phyloP scores from a whole-genome alignment of 352 stramenopile species.

The Stramenopiles sp. region DNA sequence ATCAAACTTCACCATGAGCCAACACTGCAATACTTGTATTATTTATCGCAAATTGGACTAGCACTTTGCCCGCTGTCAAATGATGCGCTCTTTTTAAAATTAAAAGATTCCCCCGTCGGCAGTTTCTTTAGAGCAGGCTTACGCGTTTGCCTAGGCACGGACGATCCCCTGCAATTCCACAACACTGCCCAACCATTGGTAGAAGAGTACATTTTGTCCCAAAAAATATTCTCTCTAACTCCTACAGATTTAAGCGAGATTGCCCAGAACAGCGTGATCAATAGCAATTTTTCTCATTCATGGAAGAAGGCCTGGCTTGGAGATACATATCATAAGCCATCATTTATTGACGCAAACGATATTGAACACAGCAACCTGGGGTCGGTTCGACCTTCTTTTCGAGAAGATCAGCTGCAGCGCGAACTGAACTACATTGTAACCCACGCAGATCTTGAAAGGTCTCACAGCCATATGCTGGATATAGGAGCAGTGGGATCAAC shows the following conservation, averaged over 20 bases:
- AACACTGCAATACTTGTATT: conserved; percentile 94
- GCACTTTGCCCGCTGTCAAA: conserved; percentile 77
- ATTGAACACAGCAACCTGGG: neutral
- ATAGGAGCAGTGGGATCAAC: neutral
- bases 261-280: conserved; percentile 84
- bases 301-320: neutral
- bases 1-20: conserved; percentile 91
- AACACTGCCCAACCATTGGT: conserved; percentile 93
- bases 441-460: too few relatives aligned
- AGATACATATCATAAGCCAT: neutral
- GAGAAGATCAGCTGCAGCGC: neutral
- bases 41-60: conserved; percentile 85
- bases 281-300: conserved; percentile 62
- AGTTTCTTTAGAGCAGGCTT: conserved; percentile 81
- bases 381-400: neutral
- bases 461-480: too few relatives aligned
- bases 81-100: conserved; percentile 84
- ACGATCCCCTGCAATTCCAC: conserved; percentile 95
- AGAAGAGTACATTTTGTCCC: conserved; percentile 76
- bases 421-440: neutral
- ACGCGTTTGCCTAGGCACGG: conserved; percentile 92
- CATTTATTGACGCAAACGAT: neutral
- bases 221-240: conserved; percentile 76
- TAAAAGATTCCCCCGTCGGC: conserved; percentile 75
- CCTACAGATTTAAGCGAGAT: conserved; percentile 96